Percentiles rank a stretch among this genome's conserved stretches.
Conservation (phyloP, 2,329 filamentous ascomycete genomes). For the Aspergillus flavus region DNA sequence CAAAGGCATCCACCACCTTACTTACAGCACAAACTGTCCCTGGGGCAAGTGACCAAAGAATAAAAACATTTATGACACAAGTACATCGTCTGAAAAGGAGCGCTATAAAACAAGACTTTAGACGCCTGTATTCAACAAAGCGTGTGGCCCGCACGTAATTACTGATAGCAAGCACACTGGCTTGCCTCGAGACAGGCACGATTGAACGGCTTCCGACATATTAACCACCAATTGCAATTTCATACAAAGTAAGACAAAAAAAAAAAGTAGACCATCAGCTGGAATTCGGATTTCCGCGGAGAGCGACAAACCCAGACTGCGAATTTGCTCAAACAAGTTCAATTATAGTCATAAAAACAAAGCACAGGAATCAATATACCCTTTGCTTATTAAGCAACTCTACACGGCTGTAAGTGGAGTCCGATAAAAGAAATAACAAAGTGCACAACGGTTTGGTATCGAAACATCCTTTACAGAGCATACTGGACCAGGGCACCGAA, state of each 20-base stretch:
- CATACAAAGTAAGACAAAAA: conserved; percentile 1
- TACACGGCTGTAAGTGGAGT: conserved; percentile 33
- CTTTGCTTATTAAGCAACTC: conserved; percentile 42
- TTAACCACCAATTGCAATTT: conserved; percentile 6
- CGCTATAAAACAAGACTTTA: conserved; percentile 3
- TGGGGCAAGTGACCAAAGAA: neutral
- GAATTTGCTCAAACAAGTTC: conserved; percentile 36
- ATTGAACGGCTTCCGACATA: neutral
- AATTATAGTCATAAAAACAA: conserved; percentile 48
- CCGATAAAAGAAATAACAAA: conserved; percentile 32
- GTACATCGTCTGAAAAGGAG: conserved; percentile 1
- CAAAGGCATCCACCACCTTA: neutral
- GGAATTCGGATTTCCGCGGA: neutral
- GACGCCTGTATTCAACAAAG: neutral
- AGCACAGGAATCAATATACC: conserved; percentile 32
- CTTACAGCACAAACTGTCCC: neutral
- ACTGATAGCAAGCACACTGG: neutral
- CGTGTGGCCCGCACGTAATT: neutral
- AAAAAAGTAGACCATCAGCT: neutral
- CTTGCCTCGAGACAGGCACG: neutral
- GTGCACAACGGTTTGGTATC: conserved; percentile 29
- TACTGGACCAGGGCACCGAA: conserved; percentile 50
- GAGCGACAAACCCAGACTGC: conserved; percentile 21
- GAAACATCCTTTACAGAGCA: conserved; percentile 47
- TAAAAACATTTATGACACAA: neutral